phyloP scores from a whole-genome alignment of 2,329 filamentous ascomycete species.

The Fusarium xylarioides region DNA sequence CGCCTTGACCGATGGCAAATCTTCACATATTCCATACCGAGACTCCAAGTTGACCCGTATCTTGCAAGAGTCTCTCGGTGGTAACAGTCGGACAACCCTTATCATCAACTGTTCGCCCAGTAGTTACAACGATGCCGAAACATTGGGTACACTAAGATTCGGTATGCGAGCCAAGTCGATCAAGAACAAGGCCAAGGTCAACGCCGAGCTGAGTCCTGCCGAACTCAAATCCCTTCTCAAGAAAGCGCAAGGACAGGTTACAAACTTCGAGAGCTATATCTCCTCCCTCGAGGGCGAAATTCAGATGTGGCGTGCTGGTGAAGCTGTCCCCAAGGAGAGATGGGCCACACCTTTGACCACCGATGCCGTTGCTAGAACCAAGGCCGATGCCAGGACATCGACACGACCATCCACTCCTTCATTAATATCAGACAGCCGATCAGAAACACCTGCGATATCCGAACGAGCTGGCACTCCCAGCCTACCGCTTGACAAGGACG shows the following conservation, averaged over 20 bases:
- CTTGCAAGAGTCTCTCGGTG: slow-evolving; percentile 94
- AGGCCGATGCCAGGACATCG: slow-evolving; percentile 53
- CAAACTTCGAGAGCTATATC: slow-evolving; percentile 89
- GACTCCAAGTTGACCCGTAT: slow-evolving; percentile 98
- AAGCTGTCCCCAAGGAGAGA: slow-evolving; percentile 85
- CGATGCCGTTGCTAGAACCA: slow-evolving; percentile 53
- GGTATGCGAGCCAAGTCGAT: slow-evolving; percentile 97
- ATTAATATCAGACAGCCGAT: slow-evolving; percentile 64
- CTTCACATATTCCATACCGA: slow-evolving; percentile 93
- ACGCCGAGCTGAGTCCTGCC: slow-evolving; percentile 93
- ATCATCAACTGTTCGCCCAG: slow-evolving; percentile 99
- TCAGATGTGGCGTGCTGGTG: slow-evolving; percentile 85
- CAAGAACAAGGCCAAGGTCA: slow-evolving; percentile 99
- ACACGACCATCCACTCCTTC: slow-evolving; percentile 63
- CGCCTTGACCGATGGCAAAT: slow-evolving; percentile 95
- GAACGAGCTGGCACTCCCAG: slow-evolving; percentile 90
- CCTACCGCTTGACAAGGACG: slow-evolving; percentile 91
- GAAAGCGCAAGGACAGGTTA: slow-evolving; percentile 90
- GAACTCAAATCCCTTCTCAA: slow-evolving; percentile 94
- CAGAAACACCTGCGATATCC: slow-evolving; percentile 72
- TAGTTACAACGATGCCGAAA: slow-evolving; percentile 97
- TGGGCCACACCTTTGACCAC: slow-evolving; percentile 77
- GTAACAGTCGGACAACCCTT: slow-evolving; percentile 96
- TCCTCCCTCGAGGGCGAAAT: slow-evolving; percentile 85
- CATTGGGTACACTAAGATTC: slow-evolving; percentile 89